Percentiles rank a stretch among this genome's conserved stretches.
Conservation (phyloP, 805 yeast species). For the Kurtzmaniella cleridarum region DNA sequence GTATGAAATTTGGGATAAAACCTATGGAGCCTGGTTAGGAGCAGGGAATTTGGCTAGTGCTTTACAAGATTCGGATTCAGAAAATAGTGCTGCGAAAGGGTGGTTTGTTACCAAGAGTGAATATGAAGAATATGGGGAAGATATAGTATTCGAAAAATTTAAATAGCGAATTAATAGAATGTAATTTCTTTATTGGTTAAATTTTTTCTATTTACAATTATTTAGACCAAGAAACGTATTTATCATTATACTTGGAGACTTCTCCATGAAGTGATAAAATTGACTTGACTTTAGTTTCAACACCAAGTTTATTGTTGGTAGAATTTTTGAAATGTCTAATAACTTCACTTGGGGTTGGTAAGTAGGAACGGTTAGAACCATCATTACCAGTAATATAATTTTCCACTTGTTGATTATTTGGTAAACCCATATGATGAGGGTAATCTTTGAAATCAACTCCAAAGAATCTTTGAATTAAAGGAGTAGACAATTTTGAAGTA, state of each 20-base stretch:
- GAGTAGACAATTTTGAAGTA: slow-evolving; percentile 22
- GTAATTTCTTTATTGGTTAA: too few relatives aligned
- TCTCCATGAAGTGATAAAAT: slow-evolving; percentile 56
- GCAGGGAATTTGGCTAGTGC: slow-evolving; percentile 62
- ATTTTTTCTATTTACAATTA: slow-evolving; percentile 8
- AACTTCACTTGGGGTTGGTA: slow-evolving; percentile 66
- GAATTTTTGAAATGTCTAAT: slow-evolving; percentile 52
- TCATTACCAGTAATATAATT: slow-evolving; percentile 66
- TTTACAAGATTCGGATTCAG: slow-evolving; percentile 23
- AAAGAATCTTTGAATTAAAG: slow-evolving; percentile 35
- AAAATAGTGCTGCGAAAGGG: slow-evolving; percentile 36
- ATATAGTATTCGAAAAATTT: slow-evolving; percentile 30
- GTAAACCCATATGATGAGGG: slow-evolving; percentile 75
- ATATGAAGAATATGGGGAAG: slow-evolving; percentile 59
- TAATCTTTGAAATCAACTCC: slow-evolving; percentile 38
- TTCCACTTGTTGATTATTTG: slow-evolving; percentile 61
- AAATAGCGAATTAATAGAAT: slow-evolving; percentile 13
- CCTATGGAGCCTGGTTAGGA: slow-evolving; percentile 65
- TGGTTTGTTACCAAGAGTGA: slow-evolving; percentile 60
- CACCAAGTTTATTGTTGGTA: slow-evolving; percentile 54
- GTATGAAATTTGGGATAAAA: slow-evolving; percentile 45
- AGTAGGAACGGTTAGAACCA: slow-evolving; percentile 57
- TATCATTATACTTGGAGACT: slow-evolving; percentile 32
- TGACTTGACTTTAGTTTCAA: slow-evolving; percentile 51
- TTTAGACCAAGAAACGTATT: slow-evolving; percentile 37